Percentiles rank a stretch among this genome's conserved stretches.
Evolutionary conservation across 148 eudicot genomes (phyloP).

Genomic region (Fagopyrum tataricum): DNA sequence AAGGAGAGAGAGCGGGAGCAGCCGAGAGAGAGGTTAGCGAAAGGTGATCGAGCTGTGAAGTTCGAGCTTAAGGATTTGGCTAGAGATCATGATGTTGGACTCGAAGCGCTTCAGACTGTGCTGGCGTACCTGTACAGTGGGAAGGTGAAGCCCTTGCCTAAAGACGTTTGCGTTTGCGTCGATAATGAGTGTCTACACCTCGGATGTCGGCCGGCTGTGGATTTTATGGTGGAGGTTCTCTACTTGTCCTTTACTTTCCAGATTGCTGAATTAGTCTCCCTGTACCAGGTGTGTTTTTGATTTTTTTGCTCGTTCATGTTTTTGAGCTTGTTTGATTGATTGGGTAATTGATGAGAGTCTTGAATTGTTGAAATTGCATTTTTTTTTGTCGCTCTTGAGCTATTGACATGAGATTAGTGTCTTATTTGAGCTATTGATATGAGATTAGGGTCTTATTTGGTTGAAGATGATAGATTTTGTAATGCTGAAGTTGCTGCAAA

Average conservation of each 20-base stretch:
- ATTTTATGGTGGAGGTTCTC: slow-evolving; percentile 58
- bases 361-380: too few relatives aligned
- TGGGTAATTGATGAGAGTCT: not conserved
- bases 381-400: too few relatives aligned
- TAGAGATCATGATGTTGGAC: slow-evolving; percentile 53
- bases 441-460: not conserved
- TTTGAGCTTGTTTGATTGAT: not conserved
- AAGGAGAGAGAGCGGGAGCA: slow-evolving; percentile 18
- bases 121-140: slow-evolving; percentile 66
- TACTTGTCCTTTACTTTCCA: slow-evolving; percentile 61
- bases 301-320: not conserved
- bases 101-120: slow-evolving; percentile 56
- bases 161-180: slow-evolving; percentile 58
- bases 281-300: slow-evolving; percentile 52
- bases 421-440: not conserved
- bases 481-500: not conserved
- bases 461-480: not conserved
- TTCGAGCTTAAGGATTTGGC: slow-evolving; percentile 53
- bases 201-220: slow-evolving; percentile 69
- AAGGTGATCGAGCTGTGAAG: slow-evolving; percentile 21
- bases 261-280: slow-evolving; percentile 60
- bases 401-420: not conserved
- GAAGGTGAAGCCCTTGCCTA: slow-evolving; percentile 39
- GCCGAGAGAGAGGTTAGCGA: slow-evolving; percentile 15
- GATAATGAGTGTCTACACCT: slow-evolving; percentile 67